Evolutionary conservation across 129 eudicot species (phyloP).

Genomic region (Artemisia tridentata): DNA sequence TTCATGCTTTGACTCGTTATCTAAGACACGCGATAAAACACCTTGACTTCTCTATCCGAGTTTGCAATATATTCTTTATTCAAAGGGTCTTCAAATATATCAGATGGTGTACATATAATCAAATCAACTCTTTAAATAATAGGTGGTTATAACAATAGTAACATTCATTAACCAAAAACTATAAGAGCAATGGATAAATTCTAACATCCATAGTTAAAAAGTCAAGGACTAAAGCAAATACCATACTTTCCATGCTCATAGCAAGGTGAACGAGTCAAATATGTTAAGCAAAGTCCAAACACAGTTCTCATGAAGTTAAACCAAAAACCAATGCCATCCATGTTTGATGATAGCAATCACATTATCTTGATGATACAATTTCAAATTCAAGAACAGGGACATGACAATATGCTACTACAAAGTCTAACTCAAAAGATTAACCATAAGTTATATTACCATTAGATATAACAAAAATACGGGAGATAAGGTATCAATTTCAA

Average conservation of each 20-base stretch:
- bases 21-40: too few species aligned
- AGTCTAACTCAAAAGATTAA: slow-evolving; percentile 14
- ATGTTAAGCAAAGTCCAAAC: background rate
- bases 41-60: too few species aligned
- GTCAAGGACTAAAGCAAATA: background rate
- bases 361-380: slow-evolving; percentile 23
- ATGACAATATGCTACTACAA: slow-evolving; percentile 17
- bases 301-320: slow-evolving; percentile 12
- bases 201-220: background rate
- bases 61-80: too few species aligned
- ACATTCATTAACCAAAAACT: slow-evolving; percentile 2
- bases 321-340: slow-evolving; percentile 13
- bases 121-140: too few species aligned
- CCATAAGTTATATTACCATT: slow-evolving; percentile 16
- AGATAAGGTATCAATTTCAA: slow-evolving; percentile 21
- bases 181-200: background rate
- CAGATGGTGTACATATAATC: too few species aligned
- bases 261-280: slow-evolving; percentile 38
- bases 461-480: slow-evolving; percentile 12
- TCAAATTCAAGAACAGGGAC: background rate
- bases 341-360: slow-evolving; percentile 15
- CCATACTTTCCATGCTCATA: background rate
- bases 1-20: too few species aligned
- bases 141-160: background rate
- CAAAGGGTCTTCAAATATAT: too few species aligned